Evolutionary conservation across 1,284 basidiomycete genomes (phyloP), one percentile per base, ranked within the genome.

Genomic region (Phellopilus nigrolimitatus): DNA sequence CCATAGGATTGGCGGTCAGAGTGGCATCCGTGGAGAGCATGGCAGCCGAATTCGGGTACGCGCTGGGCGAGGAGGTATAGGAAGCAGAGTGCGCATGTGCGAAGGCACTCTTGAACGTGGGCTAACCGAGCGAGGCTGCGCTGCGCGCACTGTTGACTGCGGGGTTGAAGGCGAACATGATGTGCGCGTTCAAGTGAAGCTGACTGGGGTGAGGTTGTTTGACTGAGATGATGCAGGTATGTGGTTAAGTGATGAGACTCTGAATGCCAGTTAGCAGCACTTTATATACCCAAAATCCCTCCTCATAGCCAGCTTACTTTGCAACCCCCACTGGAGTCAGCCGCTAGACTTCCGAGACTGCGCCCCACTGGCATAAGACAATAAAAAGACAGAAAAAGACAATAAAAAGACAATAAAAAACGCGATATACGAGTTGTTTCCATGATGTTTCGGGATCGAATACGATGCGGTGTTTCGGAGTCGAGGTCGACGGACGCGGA

Each of bases 61-160:
- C 15, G 22, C n/a, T n/a, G 41, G 13, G 22, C 5, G 41, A 2
- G 21, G 17, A 19, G 42, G 27, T 9, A 17, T 15, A 19, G 41
- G 22, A n/a, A 5, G 31, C 6, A 3, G 28, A 15, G 12, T 44
- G 27, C 21, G 27, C 22, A 21, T 44, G 27, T 21, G 42, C n/a
- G n/a, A 44, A 15, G 6, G 42, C 42, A 17, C 25, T 10, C 42
- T 31, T 44, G 13, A 44, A 2, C 6, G 42, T 30, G 22, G 42
- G 27, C 7, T 24, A 44, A 8, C n/a, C 12, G 42, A 44, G 27
- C 3, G 28, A 28, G 27, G 27, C n/a, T 10, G 27, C 42, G 28
- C 31, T 44, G 42, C 42, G 42, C 10, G 42, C 19, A 33, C n/a
- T n/a, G n/a, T n/a, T n/a, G n/a, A n/a, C n/a, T n/a, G 42, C n/a